Evolutionary conservation across 2,329 filamentous ascomycete genomes (phyloP).

Genomic region (Ophiocordyceps robertsii): DNA sequence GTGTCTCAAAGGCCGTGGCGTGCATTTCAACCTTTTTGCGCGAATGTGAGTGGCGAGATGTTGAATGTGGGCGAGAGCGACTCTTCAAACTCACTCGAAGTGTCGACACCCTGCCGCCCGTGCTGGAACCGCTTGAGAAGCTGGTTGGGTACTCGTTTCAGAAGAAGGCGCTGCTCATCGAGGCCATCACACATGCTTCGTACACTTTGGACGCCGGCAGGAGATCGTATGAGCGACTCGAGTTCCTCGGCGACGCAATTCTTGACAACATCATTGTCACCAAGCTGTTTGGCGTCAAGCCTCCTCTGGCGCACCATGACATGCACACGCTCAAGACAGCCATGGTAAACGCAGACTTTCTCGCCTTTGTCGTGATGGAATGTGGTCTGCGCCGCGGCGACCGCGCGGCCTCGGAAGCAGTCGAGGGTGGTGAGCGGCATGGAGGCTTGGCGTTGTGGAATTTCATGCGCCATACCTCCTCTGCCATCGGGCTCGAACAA

Average conservation of each 20-base stretch:
- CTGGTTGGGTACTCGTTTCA: conserved; percentile 61
- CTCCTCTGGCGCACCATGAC: conserved; percentile 31
- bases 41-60: conserved; percentile 39
- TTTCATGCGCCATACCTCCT: conserved; percentile 50
- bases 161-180: conserved; percentile 54
- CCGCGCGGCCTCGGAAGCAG: conserved; percentile 5
- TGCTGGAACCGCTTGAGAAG: conserved; percentile 40
- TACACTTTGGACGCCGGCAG: conserved; percentile 26
- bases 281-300: conserved; percentile 35
- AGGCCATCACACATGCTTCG: conserved; percentile 72
- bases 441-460: conserved; percentile 43
- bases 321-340: conserved; percentile 69
- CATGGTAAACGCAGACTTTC: conserved; percentile 66
- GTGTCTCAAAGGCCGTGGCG: conserved; percentile 44
- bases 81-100: conserved; percentile 29
- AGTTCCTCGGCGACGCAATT: conserved; percentile 78
- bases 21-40: conserved; percentile 57
- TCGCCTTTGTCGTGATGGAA: conserved; percentile 61
- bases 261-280: conserved; percentile 65
- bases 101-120: conserved; percentile 21
- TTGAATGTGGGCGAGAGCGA: conserved; percentile 23
- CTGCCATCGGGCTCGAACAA: conserved; percentile 33
- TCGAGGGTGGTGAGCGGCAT: conserved; percentile 8
- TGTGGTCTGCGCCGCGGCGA: conserved; percentile 11
- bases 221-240: conserved; percentile 54